Evolutionary conservation across 257 asterid genomes (phyloP).

Genomic region (Misopates orontium): DNA sequence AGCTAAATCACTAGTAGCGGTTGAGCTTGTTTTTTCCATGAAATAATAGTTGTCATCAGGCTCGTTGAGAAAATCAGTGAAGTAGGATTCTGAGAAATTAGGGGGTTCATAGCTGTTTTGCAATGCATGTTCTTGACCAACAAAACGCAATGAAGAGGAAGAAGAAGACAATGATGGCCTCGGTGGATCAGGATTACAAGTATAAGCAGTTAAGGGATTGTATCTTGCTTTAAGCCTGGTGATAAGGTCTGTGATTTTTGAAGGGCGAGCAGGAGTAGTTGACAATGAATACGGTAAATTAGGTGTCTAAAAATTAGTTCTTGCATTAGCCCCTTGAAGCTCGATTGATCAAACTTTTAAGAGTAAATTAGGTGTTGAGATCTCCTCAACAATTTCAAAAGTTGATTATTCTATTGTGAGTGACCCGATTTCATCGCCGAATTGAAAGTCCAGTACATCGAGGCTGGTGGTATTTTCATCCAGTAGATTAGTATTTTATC

Average conservation of each 20-base stretch:
- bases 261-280: constrained; percentile 54
- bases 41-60: constrained; percentile 30
- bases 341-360: too few relatives aligned
- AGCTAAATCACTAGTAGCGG: too few relatives aligned
- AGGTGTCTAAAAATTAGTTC: constrained; percentile 81
- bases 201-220: constrained; percentile 31
- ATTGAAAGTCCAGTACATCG: too few relatives aligned
- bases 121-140: constrained; percentile 22
- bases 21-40: constrained; percentile 14
- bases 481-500: too few relatives aligned
- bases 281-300: constrained; percentile 40
- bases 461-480: too few relatives aligned
- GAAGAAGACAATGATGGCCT: constrained; percentile 4
- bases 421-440: too few relatives aligned
- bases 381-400: too few relatives aligned
- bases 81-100: constrained; percentile 47
- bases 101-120: constrained; percentile 23
- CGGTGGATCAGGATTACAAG: not conserved
- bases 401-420: too few relatives aligned
- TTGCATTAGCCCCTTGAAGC: constrained; percentile 81
- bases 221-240: constrained; percentile 68
- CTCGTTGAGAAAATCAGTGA: constrained; percentile 60
- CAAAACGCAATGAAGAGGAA: constrained; percentile 14
- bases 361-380: too few relatives aligned
- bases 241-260: constrained; percentile 66